Evolutionary conservation across 192 early-diverging fungal genomes (phyloP).

Genomic region (Backusella psychrophila): DNA sequence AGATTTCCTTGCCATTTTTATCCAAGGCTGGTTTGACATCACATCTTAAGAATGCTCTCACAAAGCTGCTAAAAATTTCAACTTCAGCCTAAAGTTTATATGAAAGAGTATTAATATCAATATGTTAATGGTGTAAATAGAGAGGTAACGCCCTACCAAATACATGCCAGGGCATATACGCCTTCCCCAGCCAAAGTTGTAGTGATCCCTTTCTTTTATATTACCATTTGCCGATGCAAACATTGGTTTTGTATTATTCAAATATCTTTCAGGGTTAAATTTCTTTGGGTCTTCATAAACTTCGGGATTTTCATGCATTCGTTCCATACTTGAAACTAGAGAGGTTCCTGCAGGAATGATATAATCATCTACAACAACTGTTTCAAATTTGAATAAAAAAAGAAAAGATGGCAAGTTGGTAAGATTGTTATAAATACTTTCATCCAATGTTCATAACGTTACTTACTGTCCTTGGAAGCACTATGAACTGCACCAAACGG

Average conservation of each 20-base stretch:
- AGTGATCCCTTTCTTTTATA: conserved; percentile 14
- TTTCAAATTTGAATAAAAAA: background rate
- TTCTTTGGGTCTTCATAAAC: background rate
- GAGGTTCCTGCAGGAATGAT: conserved; percentile 44
- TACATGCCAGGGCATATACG: conserved; percentile 2
- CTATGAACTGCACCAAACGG: conserved; percentile 11
- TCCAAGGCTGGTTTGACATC: background rate
- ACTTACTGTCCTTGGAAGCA: conserved; percentile 8
- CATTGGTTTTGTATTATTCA: background rate
- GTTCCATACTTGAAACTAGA: conserved; percentile 30
- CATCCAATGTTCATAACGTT: background rate
- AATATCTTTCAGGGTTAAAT: background rate
- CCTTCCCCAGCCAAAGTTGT: conserved; percentile 19
- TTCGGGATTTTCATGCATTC: conserved; percentile 5
- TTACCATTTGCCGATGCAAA: conserved; percentile 19
- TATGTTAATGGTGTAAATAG: background rate
- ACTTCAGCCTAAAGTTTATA: background rate
- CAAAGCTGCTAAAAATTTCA: background rate
- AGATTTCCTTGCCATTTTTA: background rate
- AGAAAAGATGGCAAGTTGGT: background rate
- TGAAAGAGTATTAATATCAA: background rate
- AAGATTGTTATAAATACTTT: background rate
- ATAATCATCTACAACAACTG: conserved; percentile 31
- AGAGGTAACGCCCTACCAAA: background rate
- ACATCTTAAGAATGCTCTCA: background rate